Percentiles rank a stretch among this genome's conserved stretches.
These are phyloP conservation scores for Tuber umbilicatum DNA, from an alignment of 495 filamentous ascomycete genomes.

Conservation along the genomic window DNA sequence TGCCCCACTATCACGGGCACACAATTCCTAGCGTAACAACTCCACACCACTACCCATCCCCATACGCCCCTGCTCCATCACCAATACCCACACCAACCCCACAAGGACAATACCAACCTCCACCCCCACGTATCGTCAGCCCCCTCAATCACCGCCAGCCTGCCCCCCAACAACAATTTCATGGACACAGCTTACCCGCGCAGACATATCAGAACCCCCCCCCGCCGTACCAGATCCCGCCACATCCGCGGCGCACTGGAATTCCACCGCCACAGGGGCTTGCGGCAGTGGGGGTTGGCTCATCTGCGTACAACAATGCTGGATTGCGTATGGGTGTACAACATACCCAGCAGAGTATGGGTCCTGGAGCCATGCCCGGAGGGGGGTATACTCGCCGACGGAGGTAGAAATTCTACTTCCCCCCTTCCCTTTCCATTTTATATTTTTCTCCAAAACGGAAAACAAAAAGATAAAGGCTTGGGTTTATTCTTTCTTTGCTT, in stretches of 20 bases:
- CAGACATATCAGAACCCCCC: conserved; percentile 12
- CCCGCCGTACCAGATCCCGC: neutral
- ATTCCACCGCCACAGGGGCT: conserved; percentile 40
- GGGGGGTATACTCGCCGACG: conserved; percentile 28
- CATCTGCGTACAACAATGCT: conserved; percentile 1
- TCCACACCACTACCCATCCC: conserved; percentile 29
- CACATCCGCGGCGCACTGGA: conserved; percentile 11
- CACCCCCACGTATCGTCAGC: conserved; percentile 20
- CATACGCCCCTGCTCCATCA: conserved; percentile 17
- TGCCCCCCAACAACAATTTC: conserved; percentile 20
- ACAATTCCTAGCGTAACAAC: conserved; percentile 22
- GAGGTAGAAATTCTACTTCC: conserved; percentile 17
- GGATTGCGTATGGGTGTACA: conserved; percentile 32
- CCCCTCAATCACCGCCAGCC: conserved; percentile 5
- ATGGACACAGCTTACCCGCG: conserved; percentile 26
- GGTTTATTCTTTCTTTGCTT: neutral
- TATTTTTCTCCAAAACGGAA: neutral
- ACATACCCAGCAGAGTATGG: conserved; percentile 35
- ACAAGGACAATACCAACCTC: conserved; percentile 10
- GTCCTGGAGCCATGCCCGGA: conserved; percentile 25
- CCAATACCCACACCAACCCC: conserved; percentile 14
- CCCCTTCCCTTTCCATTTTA: neutral
- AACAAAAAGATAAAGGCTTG: conserved; percentile 6
- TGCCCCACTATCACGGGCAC: conserved; percentile 10
- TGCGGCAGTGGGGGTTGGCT: conserved; percentile 32